phyloP scores from a whole-genome alignment of 768 basidiomycete species.

The Boletus speciosus region DNA sequence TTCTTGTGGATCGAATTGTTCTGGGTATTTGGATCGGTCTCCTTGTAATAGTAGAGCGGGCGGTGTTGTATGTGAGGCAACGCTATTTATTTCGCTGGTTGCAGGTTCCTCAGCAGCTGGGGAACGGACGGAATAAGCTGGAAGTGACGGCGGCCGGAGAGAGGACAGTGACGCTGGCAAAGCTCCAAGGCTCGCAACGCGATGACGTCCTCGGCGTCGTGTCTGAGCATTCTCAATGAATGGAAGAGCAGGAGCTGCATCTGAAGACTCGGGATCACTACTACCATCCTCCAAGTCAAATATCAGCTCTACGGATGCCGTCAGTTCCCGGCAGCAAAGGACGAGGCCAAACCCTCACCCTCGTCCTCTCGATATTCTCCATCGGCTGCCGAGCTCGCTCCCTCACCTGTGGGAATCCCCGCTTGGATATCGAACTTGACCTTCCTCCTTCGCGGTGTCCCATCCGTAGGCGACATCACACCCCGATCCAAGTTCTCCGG shows the following conservation, averaged over 20 bases:
- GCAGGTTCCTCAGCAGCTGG: not conserved
- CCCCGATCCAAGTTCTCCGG: conserved; percentile 19
- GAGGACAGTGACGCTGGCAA: conserved; percentile 56
- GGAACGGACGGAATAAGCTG: conserved; percentile 54
- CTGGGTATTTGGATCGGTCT: conserved; percentile 17
- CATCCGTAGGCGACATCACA: conserved; percentile 27
- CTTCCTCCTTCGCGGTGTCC: conserved; percentile 51
- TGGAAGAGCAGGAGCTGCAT: conserved; percentile 37
- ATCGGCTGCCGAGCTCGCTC: conserved; percentile 31
- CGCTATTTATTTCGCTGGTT: not conserved
- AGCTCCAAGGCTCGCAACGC: conserved; percentile 34
- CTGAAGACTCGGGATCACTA: conserved; percentile 30
- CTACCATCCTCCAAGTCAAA: conserved; percentile 65
- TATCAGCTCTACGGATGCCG: conserved; percentile 49
- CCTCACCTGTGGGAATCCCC: conserved; percentile 47
- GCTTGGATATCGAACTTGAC: conserved; percentile 73
- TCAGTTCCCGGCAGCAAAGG: conserved; percentile 2
- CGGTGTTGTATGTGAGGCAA: not conserved
- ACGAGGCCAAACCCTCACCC: conserved; percentile 37
- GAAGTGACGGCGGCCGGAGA: conserved; percentile 68
- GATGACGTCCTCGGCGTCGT: conserved; percentile 25
- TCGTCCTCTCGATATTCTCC: conserved; percentile 37
- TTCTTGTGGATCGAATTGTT: conserved; percentile 40
- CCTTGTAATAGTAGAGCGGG: conserved; percentile 1
- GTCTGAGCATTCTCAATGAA: conserved; percentile 29